Percentiles rank a stretch among this genome's conserved stretches.
phyloP scores from a whole-genome alignment of 2,329 filamentous ascomycete genomes.

The Microsporum ferrugineum region DNA sequence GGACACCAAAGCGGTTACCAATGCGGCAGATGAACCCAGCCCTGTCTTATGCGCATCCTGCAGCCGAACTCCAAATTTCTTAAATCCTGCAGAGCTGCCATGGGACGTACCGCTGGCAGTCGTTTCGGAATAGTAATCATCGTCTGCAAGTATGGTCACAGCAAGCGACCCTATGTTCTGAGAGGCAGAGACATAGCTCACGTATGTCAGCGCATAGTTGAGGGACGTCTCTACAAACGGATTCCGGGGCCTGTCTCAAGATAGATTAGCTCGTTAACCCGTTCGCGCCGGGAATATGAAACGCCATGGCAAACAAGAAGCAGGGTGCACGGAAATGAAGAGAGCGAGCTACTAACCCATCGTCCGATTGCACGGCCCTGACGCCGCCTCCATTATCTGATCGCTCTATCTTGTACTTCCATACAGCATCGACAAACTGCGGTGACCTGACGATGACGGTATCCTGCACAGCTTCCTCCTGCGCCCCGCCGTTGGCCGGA shows the following conservation, averaged over 20 bases:
- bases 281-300: slow-evolving; percentile 21
- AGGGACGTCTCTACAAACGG: slow-evolving; percentile 88
- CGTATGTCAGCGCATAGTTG: slow-evolving; percentile 77
- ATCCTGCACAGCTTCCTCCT: slow-evolving; percentile 29
- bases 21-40: slow-evolving; percentile 82
- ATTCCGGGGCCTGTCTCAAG: slow-evolving; percentile 46
- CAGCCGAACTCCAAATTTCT: slow-evolving; percentile 64
- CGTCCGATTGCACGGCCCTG: slow-evolving; percentile 55
- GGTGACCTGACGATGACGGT: slow-evolving; percentile 83
- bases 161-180: slow-evolving; percentile 54
- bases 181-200: slow-evolving; percentile 38
- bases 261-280: not conserved
- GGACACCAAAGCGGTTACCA: slow-evolving; percentile 71
- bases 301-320: slow-evolving; percentile 59
- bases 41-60: slow-evolving; percentile 84
- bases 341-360: slow-evolving; percentile 22
- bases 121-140: slow-evolving; percentile 86
- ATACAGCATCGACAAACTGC: slow-evolving; percentile 76
- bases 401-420: slow-evolving; percentile 72
- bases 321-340: slow-evolving; percentile 13
- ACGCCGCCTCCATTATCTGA: slow-evolving; percentile 65
- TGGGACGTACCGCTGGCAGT: slow-evolving; percentile 27
- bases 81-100: slow-evolving; percentile 44
- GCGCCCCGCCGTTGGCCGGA: slow-evolving; percentile 6
- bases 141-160: slow-evolving; percentile 84